Base-by-base conservation (phyloP, 176 grass and related monocot species). In the Oryza officinalis region DNA sequence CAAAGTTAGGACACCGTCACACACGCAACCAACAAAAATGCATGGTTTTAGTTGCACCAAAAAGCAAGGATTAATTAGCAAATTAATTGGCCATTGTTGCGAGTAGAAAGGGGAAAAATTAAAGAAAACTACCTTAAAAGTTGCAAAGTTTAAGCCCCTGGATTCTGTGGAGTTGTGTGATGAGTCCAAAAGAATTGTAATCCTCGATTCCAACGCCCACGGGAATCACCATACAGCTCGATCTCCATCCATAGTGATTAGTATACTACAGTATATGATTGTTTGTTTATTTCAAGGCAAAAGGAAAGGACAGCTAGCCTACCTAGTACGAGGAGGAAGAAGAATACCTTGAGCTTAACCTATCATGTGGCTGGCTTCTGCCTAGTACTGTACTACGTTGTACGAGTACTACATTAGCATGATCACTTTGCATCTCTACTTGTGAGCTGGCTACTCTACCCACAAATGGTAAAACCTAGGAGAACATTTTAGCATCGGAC, bases 391-490 rank as follows among this genome's bases (percentile, higher is more conserved):
- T n/a, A 57, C 52, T 17, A 47, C 45, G 17, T 18, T 13, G 49
- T 54, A 54, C 49, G 50, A 41, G 40, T 57, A 22, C 18, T 66
- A 74, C 69, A 80, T 61, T 60, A 31, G 69, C 49, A 63, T 75
- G 75, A 84, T 80, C 67, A 75, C 69, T 67, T 64, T 37, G 61
- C 70, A 52, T 31, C 44, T 65, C 64, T 46, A 65, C 77, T 49
- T 20, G 17, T 76, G 5, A 75, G 37, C 63, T 31, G 50, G 2
- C 65, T 26, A 49, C 47, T 70, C 25, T 30, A 69, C 57, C 76
- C 30, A 80, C 76, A 89, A 89, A 81, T 25, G 72, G 83, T 73
- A 90, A 82, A 73, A 86, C 82, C 46, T 90, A 82, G 45, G 79
- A 77, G 14, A 17, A 10, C 22, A 23, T 66, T 66, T 71, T 8